Evolutionary conservation across 2,329 filamentous ascomycete genomes (phyloP).

Genomic region (Clonostachys byssicola): DNA sequence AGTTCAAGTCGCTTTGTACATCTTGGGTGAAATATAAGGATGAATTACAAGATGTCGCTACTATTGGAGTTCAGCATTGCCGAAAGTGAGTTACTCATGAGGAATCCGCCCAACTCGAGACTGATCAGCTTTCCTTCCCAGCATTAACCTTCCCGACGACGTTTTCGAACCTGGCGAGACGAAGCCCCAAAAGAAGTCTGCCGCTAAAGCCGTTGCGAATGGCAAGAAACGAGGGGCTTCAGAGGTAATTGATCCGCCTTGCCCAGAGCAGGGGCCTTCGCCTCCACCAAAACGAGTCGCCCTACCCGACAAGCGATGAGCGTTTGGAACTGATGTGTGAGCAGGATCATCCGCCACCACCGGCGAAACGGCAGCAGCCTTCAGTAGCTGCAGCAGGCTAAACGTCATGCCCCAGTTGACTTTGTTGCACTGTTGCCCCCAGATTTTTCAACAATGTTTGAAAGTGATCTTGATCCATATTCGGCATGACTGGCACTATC

Average conservation of each 20-base stretch:
- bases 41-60: constrained; percentile 57
- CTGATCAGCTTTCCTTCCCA: constrained; percentile 24
- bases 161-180: constrained; percentile 79
- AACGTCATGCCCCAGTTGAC: not conserved
- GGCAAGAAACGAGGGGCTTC: constrained; percentile 45
- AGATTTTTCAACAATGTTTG: constrained; percentile 2
- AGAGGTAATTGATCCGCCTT: constrained; percentile 30
- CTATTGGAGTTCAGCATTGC: constrained; percentile 76
- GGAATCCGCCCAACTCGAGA: not conserved
- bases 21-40: constrained; percentile 71
- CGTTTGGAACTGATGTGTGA: not conserved
- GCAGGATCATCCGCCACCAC: constrained; percentile 20
- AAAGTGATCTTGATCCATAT: constrained; percentile 1
- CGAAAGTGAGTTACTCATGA: constrained; percentile 64
- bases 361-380: constrained; percentile 35
- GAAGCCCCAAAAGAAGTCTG: constrained; percentile 59
- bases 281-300: not conserved
- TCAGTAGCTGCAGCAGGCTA: constrained; percentile 33
- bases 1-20: constrained; percentile 81
- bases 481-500: not conserved
- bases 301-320: not conserved
- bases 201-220: constrained; percentile 27
- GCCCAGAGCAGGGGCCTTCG: constrained; percentile 3
- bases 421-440: not conserved
- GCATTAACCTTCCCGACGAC: constrained; percentile 84